These are phyloP conservation scores for Annona cherimola DNA, from an alignment of 164 flowering plant species.

Conservation along the genomic window DNA sequence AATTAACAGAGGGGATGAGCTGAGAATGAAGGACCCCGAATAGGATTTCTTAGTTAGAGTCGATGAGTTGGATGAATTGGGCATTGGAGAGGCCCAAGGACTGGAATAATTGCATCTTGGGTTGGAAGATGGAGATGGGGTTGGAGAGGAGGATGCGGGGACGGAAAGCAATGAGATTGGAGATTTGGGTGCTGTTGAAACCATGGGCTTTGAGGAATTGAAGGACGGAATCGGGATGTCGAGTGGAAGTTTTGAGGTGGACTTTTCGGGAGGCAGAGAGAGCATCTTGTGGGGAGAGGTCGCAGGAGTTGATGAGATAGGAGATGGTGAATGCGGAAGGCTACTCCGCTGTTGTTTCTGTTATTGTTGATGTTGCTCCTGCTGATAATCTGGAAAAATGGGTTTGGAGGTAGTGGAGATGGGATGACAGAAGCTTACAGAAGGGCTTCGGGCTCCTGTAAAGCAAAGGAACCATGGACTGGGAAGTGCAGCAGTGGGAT, in stretches of 20 bases:
- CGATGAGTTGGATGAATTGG: conserved; percentile 1
- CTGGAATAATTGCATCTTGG: conserved; percentile 6
- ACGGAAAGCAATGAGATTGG: background rate
- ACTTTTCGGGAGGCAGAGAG: background rate
- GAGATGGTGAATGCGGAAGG: background rate
- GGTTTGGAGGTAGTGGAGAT: background rate
- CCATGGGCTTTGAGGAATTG: conserved; percentile 7
- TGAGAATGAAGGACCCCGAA: background rate
- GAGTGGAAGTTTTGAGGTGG: background rate
- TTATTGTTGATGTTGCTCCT: background rate
- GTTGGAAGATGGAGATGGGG: conserved; percentile 9
- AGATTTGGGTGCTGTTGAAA: conserved; percentile 7
- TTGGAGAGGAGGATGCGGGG: conserved; percentile 6
- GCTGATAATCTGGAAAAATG: background rate
- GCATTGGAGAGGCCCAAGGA: conserved; percentile 12
- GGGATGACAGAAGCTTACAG: too few species aligned
- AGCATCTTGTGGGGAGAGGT: conserved; percentile 9
- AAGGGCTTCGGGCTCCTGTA: too few species aligned
- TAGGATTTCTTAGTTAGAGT: background rate
- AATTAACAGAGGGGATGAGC: conserved; percentile 1
- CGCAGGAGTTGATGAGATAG: conserved; percentile 7
- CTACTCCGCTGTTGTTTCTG: background rate
- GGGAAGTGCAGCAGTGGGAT: too few species aligned
- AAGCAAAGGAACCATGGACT: background rate
- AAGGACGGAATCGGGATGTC: conserved; percentile 6